phyloP scores from a whole-genome alignment of 2,329 filamentous ascomycete genomes.

The Nannizziopsis barbatae region DNA sequence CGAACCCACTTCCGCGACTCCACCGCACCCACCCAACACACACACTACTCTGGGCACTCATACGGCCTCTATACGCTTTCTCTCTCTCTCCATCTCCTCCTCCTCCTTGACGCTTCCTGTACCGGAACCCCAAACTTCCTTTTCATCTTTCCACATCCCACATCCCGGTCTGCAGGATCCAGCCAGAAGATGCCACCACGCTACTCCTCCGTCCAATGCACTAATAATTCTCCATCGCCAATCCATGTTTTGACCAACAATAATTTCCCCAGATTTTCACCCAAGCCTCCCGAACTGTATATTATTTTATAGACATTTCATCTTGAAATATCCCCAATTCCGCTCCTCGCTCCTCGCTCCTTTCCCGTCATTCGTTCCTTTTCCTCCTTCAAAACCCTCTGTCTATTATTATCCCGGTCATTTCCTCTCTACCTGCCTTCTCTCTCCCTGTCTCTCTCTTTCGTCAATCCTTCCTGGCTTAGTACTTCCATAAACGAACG shows the following conservation, averaged over 20 bases:
- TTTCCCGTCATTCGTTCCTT: not conserved
- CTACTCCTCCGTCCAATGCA: not conserved
- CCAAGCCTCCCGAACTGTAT: too few species aligned
- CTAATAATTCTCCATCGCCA: conserved; percentile 3
- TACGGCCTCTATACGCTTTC: too few species aligned
- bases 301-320: too few species aligned
- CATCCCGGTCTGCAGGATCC: conserved; percentile 6
- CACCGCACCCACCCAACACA: too few species aligned
- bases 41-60: too few species aligned
- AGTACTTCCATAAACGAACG: not conserved
- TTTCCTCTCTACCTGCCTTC: conserved; percentile 1
- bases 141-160: not conserved
- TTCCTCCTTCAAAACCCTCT: not conserved
- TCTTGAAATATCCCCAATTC: too few species aligned
- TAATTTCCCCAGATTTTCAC: conserved; percentile 11
- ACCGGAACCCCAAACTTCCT: not conserved
- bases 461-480: not conserved
- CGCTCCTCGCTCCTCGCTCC: too few species aligned
- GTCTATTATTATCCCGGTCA: not conserved
- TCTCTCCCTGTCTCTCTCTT: conserved; percentile 3
- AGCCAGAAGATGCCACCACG: conserved; percentile 2
- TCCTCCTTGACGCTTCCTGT: too few species aligned
- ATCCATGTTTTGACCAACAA: conserved; percentile 9
- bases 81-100: conserved; percentile 8
- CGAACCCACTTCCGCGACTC: too few species aligned